Percentiles rank a stretch among this genome's conserved stretches.
These are phyloP conservation scores for Porcisia deanei DNA, from an alignment of 208 protist species.

Conservation along the genomic window DNA sequence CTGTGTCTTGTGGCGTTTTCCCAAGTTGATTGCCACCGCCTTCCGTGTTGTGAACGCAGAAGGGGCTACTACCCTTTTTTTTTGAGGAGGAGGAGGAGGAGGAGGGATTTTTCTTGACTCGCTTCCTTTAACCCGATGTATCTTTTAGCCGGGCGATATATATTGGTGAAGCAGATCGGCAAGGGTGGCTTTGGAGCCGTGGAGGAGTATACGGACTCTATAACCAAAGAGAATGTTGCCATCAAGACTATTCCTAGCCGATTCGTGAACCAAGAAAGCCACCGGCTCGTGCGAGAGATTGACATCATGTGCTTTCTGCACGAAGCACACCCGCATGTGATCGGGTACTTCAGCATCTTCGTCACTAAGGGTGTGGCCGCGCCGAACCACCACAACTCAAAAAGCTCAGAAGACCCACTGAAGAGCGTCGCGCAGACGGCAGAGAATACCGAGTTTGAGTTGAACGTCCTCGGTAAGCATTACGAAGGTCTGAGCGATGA, in stretches of 20 bases:
- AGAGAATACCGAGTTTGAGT: constrained; percentile 23
- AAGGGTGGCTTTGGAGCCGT: constrained; percentile 98
- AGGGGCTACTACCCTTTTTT: neutral
- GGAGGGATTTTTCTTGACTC: neutral
- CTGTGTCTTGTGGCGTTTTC: neutral
- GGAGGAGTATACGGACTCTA: constrained; percentile 91
- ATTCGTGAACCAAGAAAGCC: constrained; percentile 91
- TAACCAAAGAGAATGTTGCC: constrained; percentile 78
- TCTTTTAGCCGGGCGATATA: constrained; percentile 76
- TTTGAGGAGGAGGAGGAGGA: neutral
- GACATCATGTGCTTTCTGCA: constrained; percentile 96
- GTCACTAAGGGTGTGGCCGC: constrained; percentile 73
- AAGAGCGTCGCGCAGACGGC: constrained; percentile 37
- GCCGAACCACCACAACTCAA: constrained; percentile 21
- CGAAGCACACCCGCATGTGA: constrained; percentile 92
- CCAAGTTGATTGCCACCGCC: neutral
- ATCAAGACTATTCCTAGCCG: constrained; percentile 90
- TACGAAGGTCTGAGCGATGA: constrained; percentile 36
- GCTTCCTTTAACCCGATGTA: constrained; percentile 1
- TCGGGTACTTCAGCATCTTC: constrained; percentile 95
- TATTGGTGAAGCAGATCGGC: constrained; percentile 64
- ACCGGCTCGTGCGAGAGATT: constrained; percentile 95
- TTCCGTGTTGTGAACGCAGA: neutral
- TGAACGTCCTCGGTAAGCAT: constrained; percentile 45
- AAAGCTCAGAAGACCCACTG: constrained; percentile 31